phyloP scores from a whole-genome alignment of 495 filamentous ascomycete species.

The Lepraria neglecta region DNA sequence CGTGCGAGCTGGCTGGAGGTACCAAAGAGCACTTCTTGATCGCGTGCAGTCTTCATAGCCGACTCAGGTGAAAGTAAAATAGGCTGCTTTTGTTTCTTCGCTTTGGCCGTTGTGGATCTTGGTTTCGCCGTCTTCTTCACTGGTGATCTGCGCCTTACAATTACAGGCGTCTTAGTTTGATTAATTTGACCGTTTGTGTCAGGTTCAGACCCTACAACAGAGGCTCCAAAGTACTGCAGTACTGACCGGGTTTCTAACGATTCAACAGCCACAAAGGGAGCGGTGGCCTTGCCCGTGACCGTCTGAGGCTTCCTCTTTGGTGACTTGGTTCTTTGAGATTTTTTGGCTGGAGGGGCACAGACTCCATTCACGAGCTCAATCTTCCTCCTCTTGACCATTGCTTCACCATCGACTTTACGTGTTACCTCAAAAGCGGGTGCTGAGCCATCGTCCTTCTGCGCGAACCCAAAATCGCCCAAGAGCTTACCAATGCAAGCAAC shows the following conservation, averaged over 20 bases:
- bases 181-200: neutral
- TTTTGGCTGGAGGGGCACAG: constrained; percentile 24
- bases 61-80: constrained; percentile 67
- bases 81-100: constrained; percentile 42
- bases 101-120: constrained; percentile 33
- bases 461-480: constrained; percentile 29
- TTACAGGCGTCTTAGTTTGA: constrained; percentile 26
- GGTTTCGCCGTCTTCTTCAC: constrained; percentile 31
- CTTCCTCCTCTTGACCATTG: constrained; percentile 18
- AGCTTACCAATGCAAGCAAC: constrained; percentile 26
- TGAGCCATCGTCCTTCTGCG: constrained; percentile 2
- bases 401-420: constrained; percentile 1
- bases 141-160: constrained; percentile 26
- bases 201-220: neutral
- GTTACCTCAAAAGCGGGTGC: neutral
- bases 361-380: constrained; percentile 24
- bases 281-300: constrained; percentile 77
- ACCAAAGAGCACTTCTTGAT: constrained; percentile 83
- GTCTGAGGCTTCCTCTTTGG: constrained; percentile 72
- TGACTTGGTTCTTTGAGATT: constrained; percentile 46
- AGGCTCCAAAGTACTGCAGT: constrained; percentile 32
- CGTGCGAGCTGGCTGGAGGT: constrained; percentile 83
- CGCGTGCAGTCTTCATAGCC: constrained; percentile 58
- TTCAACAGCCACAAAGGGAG: constrained; percentile 53
- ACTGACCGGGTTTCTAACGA: constrained; percentile 29